These are phyloP conservation scores for Catharanthus roseus DNA, from an alignment of 257 asterid genomes.

Conservation along the genomic window DNA sequence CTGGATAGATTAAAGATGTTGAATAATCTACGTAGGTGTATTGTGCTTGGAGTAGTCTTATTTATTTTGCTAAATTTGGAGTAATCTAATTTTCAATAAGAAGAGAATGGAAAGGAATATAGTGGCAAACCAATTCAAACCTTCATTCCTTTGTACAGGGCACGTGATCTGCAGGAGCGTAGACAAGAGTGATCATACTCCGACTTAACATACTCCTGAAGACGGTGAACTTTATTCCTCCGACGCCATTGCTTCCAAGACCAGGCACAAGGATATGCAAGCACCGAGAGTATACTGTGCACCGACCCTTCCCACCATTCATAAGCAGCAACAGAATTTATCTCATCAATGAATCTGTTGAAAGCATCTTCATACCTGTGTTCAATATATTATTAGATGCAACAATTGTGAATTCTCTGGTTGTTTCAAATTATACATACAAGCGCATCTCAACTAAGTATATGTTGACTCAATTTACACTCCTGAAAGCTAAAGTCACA, in stretches of 20 bases:
- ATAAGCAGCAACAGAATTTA: slow-evolving; percentile 87
- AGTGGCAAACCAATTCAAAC: slow-evolving; percentile 22
- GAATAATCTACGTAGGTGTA: not conserved
- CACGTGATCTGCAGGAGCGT: slow-evolving; percentile 92
- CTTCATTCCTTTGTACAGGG: slow-evolving; percentile 97
- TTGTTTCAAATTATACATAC: not conserved
- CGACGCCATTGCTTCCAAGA: slow-evolving; percentile 99
- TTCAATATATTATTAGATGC: slow-evolving; percentile 3
- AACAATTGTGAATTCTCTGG: not conserved
- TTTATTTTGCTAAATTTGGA: no score
- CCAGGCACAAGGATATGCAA: slow-evolving; percentile 98
- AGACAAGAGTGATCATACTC: slow-evolving; percentile 95
- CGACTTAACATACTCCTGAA: slow-evolving; percentile 89
- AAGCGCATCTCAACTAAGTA: slow-evolving; percentile 2
- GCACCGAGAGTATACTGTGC: slow-evolving; percentile 83
- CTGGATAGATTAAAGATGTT: not conserved
- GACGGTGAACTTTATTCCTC: slow-evolving; percentile 76
- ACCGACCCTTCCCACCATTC: slow-evolving; percentile 99
- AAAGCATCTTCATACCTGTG: slow-evolving; percentile 98
- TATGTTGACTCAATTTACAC: not conserved
- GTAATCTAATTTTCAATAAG: not conserved
- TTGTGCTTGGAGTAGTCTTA: no score
- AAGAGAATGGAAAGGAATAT: not conserved
- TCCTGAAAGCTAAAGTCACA: not conserved
- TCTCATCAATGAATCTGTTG: slow-evolving; percentile 85